phyloP scores from a whole-genome alignment of 2,329 filamentous ascomycete species.

The Clonostachys rhizophaga region DNA sequence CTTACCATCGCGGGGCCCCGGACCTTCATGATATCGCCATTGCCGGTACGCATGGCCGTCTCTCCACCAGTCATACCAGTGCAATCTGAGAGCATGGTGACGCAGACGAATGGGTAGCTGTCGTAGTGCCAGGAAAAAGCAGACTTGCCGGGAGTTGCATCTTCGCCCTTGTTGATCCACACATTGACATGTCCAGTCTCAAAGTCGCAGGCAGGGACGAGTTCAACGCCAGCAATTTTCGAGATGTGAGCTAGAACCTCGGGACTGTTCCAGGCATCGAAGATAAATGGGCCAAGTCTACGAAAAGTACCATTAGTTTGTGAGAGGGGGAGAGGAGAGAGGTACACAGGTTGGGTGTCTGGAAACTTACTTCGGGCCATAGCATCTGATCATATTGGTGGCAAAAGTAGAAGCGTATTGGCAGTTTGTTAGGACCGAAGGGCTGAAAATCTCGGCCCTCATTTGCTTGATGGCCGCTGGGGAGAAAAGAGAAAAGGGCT shows the following conservation, averaged over 20 bases:
- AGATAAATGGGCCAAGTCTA: conserved; percentile 60
- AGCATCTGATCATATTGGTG: conserved; percentile 53
- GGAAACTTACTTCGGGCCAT: background rate
- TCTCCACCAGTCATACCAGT: conserved; percentile 60
- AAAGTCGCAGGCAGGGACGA: conserved; percentile 46
- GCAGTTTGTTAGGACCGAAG: conserved; percentile 51
- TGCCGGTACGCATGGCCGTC: conserved; percentile 50
- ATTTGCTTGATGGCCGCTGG: conserved; percentile 56
- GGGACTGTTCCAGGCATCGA: conserved; percentile 38
- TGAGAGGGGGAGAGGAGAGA: no score
- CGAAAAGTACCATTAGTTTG: no score
- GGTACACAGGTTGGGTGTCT: no score
- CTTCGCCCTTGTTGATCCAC: conserved; percentile 28
- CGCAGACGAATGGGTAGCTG: conserved; percentile 63
- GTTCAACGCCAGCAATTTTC: conserved; percentile 46
- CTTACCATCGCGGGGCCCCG: conserved; percentile 55
- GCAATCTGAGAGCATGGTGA: conserved; percentile 63
- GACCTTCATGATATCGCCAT: conserved; percentile 51
- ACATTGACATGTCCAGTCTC: conserved; percentile 53
- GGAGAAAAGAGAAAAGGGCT: conserved; percentile 61
- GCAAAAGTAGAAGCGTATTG: conserved; percentile 35
- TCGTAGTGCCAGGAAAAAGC: conserved; percentile 61
- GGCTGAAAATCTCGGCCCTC: conserved; percentile 55
- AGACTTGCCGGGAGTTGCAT: conserved; percentile 29
- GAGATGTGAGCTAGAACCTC: conserved; percentile 41